Base-by-base conservation (phyloP, 441 rosid genomes). In the Breynia disticha region DNA sequence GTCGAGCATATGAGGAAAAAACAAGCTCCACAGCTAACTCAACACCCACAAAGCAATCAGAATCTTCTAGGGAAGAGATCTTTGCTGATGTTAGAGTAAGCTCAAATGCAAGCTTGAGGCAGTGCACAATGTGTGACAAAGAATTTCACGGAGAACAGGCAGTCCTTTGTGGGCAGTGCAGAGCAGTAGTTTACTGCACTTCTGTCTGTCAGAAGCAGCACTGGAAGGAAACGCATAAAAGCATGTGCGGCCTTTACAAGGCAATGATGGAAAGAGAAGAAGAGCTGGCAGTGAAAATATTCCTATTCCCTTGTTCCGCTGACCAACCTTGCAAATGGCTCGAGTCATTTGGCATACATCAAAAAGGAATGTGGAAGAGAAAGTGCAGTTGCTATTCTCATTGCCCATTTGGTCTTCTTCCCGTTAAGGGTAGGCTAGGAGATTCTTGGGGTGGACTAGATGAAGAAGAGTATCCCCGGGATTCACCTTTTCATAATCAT, bases 241-340 rank as follows among this genome's bases (percentile, higher is more conserved):
- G 69, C 61, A 57, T 64, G 59, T 72, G 73, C 20, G 76, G 76
- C 47, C 74, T 78, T 52, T 68, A 71, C 63, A 72, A 48, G 59
- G 74, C 74, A 55, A 78, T 66, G 78, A 75, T 75, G 76, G 83
- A 78, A 54, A 70, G 80, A 50, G 76, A 78, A 66, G 76, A 78
- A 56, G 76, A 78, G 68, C 66, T 71, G 22, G 69, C 62, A 16
- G 72, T 75, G 48, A 72, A 74, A 63, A 69, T 77, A 12, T 77
- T 77, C 64, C 20, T 21, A 44, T 71, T 74, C 63, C 73, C 69
- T 16, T 69, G 75, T 56, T 63, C 60, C 35, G 75, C 68, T 19
- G 71, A 67, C 39, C 75, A 71, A 16, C 75, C 77, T 46, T 74
- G 79, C 60, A 60, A 69, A 57, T 74, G 79, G 77, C 77, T 71